Evolutionary conservation across 768 basidiomycete genomes (phyloP).

Genomic region (Ramaria sp.): DNA sequence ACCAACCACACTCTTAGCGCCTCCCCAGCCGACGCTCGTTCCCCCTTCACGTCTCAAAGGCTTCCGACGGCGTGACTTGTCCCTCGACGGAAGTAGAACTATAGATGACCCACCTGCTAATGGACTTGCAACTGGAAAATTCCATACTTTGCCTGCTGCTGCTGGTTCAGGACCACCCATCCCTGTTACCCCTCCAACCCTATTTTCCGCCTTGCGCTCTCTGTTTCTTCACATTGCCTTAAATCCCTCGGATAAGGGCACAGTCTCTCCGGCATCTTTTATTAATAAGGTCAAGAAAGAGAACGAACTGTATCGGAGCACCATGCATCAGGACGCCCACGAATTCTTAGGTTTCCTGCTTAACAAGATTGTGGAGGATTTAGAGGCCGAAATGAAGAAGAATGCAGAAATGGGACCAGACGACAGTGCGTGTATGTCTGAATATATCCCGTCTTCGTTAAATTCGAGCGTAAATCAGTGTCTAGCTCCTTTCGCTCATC

Average conservation of each 20-base stretch:
- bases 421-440: conserved; percentile 43
- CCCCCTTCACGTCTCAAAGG: conserved; percentile 17
- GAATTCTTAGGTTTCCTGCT: conserved; percentile 94
- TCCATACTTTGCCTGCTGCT: neutral
- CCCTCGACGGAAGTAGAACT: neutral
- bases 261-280: conserved; percentile 81
- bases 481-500: conserved; percentile 49
- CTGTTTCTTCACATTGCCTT: conserved; percentile 76
- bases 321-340: conserved; percentile 97
- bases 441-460: conserved; percentile 6
- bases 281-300: conserved; percentile 89
- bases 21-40: conserved; percentile 15
- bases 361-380: conserved; percentile 88
- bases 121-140: conserved; percentile 18
- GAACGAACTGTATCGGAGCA: conserved; percentile 83
- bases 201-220: conserved; percentile 90
- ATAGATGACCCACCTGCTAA: conserved; percentile 12
- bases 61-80: conserved; percentile 8
- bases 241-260: conserved; percentile 71
- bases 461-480: conserved; percentile 28
- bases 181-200: conserved; percentile 53
- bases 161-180: conserved; percentile 32
- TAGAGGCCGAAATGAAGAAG: conserved; percentile 58
- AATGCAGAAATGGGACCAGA: conserved; percentile 14
- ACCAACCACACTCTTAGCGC: conserved; percentile 19